Evolutionary conservation across 2,329 filamentous ascomycete genomes (phyloP).

Genomic region (Beauveria australis): DNA sequence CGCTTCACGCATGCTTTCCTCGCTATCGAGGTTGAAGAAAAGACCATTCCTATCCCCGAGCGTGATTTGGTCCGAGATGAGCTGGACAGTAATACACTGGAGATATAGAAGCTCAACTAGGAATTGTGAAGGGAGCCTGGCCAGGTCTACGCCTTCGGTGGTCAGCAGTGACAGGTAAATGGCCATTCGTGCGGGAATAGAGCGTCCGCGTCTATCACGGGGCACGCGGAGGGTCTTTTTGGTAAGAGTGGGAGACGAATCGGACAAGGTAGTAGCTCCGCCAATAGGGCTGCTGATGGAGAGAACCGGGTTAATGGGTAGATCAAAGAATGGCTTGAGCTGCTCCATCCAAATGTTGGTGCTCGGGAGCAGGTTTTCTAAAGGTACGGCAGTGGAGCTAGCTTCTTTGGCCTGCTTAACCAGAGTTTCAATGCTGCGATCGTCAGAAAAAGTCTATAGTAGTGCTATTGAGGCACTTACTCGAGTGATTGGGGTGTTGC

Average conservation of each 20-base stretch:
- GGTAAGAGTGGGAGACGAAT: constrained; percentile 18
- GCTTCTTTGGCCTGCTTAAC: constrained; percentile 38
- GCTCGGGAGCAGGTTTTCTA: constrained; percentile 53
- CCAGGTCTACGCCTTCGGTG: constrained; percentile 28
- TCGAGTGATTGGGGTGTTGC: constrained; percentile 41
- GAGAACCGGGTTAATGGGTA: constrained; percentile 51
- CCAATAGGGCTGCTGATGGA: constrained; percentile 66
- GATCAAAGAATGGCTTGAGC: constrained; percentile 45
- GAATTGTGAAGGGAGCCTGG: constrained; percentile 30
- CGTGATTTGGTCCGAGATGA: constrained; percentile 47
- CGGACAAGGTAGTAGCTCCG: constrained; percentile 60
- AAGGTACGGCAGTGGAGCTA: constrained; percentile 19
- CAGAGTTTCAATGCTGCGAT: constrained; percentile 41
- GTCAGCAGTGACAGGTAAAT: constrained; percentile 59
- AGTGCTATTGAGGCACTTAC: constrained; percentile 25
- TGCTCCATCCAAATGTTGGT: constrained; percentile 57
- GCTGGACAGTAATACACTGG: constrained; percentile 40
- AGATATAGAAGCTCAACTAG: constrained; percentile 44
- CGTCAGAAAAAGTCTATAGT: not conserved
- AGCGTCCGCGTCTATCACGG: constrained; percentile 62
- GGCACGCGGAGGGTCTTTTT: constrained; percentile 24
- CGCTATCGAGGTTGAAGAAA: constrained; percentile 34
- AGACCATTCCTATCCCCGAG: constrained; percentile 35
- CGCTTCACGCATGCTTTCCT: constrained; percentile 29
- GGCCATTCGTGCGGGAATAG: constrained; percentile 66